phyloP scores from a whole-genome alignment of 345 rosid genomes.

The Rhodamnia rubescens region DNA sequence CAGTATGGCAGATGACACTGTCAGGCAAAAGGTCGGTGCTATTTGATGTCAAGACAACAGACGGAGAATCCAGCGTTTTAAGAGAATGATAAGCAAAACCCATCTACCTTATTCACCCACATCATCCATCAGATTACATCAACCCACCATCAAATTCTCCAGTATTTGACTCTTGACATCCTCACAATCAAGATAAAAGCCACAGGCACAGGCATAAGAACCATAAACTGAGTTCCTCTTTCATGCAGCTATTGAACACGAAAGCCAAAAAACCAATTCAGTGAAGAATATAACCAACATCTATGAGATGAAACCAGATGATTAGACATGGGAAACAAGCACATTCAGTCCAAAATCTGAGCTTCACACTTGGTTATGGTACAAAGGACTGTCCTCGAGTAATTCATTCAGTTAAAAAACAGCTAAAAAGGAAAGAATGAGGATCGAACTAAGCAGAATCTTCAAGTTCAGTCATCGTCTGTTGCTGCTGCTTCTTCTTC shows the following conservation, averaged over 20 bases:
- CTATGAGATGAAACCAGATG: not conserved
- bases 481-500: slow-evolving; percentile 20
- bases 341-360: not conserved
- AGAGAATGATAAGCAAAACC: not conserved
- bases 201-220: not conserved
- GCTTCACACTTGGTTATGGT: not conserved
- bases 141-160: not conserved
- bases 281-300: not conserved
- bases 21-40: not conserved
- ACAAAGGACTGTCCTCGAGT: not conserved
- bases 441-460: slow-evolving; percentile 16
- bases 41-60: not conserved
- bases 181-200: not conserved
- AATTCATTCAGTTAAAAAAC: not conserved
- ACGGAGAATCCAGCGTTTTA: not conserved
- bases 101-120: not conserved
- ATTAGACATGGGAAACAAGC: not conserved
- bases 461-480: slow-evolving; percentile 35
- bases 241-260: not conserved
- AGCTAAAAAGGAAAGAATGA: not conserved
- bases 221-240: not conserved
- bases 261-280: not conserved
- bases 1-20: not conserved
- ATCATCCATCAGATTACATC: not conserved
- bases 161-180: not conserved